phyloP scores from a whole-genome alignment of 495 filamentous ascomycete species.

The Neurospora tetraspora region DNA sequence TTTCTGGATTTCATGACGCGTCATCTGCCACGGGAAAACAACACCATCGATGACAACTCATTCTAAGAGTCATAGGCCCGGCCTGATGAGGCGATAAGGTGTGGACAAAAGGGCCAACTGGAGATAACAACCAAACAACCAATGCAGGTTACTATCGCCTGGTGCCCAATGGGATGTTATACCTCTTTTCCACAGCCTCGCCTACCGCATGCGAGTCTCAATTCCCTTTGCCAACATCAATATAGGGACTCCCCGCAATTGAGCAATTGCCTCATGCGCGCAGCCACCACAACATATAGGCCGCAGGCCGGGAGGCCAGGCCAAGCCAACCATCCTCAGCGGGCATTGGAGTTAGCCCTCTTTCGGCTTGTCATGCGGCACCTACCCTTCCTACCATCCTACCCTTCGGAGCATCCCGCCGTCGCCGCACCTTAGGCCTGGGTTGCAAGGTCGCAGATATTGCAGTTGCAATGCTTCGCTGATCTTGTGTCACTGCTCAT shows the following conservation, averaged over 20 bases:
- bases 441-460: background rate
- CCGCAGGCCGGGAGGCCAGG: conserved; percentile 1
- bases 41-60: background rate
- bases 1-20: background rate
- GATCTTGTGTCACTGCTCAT: conserved; percentile 5
- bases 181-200: background rate
- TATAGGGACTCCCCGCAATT: conserved; percentile 10
- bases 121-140: background rate
- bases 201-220: background rate
- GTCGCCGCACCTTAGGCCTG: background rate
- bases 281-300: background rate
- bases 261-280: conserved; percentile 15
- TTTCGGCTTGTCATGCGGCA: conserved; percentile 10
- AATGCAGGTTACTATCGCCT: background rate
- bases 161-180: background rate
- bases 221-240: background rate
- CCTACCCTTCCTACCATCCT: background rate
- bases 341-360: conserved; percentile 3
- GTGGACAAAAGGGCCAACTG: background rate
- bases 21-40: background rate
- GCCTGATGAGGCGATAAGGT: background rate
- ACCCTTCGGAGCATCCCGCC: background rate
- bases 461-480: conserved; percentile 8
- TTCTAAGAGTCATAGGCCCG: background rate
- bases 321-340: conserved; percentile 5